Conservation (phyloP, 768 basidiomycete genomes). For the Clavaria fumosa region DNA sequence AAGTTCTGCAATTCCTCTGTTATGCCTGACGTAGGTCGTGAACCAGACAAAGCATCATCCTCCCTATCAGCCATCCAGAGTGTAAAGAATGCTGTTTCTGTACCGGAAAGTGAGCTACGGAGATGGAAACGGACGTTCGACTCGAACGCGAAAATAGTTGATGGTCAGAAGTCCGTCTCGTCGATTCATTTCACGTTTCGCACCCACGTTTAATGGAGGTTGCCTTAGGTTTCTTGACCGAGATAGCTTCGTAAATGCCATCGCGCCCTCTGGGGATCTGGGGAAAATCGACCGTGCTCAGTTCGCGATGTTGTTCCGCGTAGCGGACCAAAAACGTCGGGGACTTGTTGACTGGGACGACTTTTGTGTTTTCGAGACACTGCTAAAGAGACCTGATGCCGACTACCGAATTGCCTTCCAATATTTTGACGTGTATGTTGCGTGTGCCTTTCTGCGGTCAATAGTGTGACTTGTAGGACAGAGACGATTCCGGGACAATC, state of each 20-base stretch:
- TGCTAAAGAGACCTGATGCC: conserved; percentile 87
- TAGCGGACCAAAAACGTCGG: conserved; percentile 65
- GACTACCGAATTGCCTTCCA: conserved; percentile 96
- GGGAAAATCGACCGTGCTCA: conserved; percentile 77
- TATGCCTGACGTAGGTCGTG: no score
- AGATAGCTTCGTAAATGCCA: conserved; percentile 88
- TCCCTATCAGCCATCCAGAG: no score
- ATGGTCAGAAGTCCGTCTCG: conserved; percentile 65
- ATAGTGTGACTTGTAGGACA: conserved; percentile 18
- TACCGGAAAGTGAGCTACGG: conserved; percentile 71
- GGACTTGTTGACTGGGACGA: conserved; percentile 88
- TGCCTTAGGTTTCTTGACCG: conserved; percentile 61
- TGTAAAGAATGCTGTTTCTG: conserved; percentile 51
- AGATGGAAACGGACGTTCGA: conserved; percentile 88
- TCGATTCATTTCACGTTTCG: no score
- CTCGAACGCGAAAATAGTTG: conserved; percentile 55
- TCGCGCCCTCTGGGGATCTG: conserved; percentile 77
- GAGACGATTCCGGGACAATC: conserved; percentile 85
- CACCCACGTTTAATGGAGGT: no score
- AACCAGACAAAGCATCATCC: no score
- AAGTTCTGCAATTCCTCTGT: no score
- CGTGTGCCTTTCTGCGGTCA: not conserved
- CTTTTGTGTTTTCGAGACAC: conserved; percentile 88
- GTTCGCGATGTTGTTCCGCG: conserved; percentile 79
- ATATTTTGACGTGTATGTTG: conserved; percentile 82